Base-by-base conservation (phyloP, 306 rosid species). In the Adenanthera pavonina region DNA sequence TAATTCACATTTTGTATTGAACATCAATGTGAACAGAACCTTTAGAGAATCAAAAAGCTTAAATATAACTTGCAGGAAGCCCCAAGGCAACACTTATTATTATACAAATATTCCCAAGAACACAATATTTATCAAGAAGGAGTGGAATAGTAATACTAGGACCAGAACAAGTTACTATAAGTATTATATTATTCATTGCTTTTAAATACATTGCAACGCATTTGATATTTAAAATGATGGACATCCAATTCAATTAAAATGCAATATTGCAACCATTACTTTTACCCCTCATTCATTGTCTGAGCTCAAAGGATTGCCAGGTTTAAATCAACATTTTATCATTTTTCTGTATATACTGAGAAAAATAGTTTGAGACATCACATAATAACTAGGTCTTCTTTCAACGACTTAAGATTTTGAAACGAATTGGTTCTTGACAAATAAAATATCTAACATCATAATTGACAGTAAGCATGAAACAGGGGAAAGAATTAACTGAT, bases 41-140 rank as follows among this genome's bases (percentile, higher is more conserved):
- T 81, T 49, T 30, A 74, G 14, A 35, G 52, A 74, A 69, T 61
- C 59, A 52, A 69, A 47, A 43, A 56, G 44, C 69, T 30, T 20
- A 75, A 41, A 68, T 48, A 72, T 43, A 57, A 59, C 4, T 68
- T 19, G 56, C n/a, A n/a, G 36, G 79, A 30, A 36, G 4, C 16
- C 44, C 44, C 71, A 75, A 68, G 76, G 73, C 13, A 72, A 33
- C 46, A 72, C 8, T 53, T 61, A 75, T 79, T 76, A 60, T 35
- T 44, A 54, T 64, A 83, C 52, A 66, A 78, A 76, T 54, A 62
- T 65, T 77, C 61, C 67, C 48, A 71, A 62, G 51, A 79, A 64
- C 51, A 53, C 41, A 72, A 15, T 44, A 35, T 44, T 78, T 53
- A 53, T 67, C 44, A 54, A 38, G 35, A 17, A 34, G 43, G 62